Base-by-base conservation (phyloP, 768 basidiomycete genomes). In the Mycena rosella region DNA sequence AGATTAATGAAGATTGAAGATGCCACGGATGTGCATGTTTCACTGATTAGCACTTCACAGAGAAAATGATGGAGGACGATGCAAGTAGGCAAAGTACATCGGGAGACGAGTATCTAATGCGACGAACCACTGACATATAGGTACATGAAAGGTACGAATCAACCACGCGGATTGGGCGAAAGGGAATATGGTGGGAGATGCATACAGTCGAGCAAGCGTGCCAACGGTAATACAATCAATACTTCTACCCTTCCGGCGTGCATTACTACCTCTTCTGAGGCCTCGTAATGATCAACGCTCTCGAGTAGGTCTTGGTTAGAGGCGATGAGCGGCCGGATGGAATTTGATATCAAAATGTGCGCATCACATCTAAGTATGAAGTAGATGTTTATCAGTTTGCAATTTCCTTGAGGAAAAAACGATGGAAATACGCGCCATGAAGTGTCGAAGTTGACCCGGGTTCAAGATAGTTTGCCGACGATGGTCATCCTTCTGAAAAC, bases 1-100 rank as follows among this genome's bases (percentile, higher is more conserved):
- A 60, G 65, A 60, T 66, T 55, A 55, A 60, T 60, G 60, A 27
- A 44, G 3, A 57, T n/a, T n/a, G n/a, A 57, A 45, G 52, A 63
- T 38, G 48, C 30, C 58, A 60, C 24, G 32, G 22, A 22, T 26
- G 27, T 20, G 30, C 30, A 36, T 47, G 55, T 64, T 44, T 24
- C 47, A 51, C 63, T 64, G 54, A 36, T 63, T 38, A 54, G 36
- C 36, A 52, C 30, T 34, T 53, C 60, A 4, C 20, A 29, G 18
- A 53, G 27, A 7, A 22, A 13, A 30, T 36, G 36, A 32, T 53
- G 26, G 22, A 32, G 27, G 20, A 44, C n/a, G 22, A 32, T 34
- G 52, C 17, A 61, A 44, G 49, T 38, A 49, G 36, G 59, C 60
- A 61, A 51, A 18, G 11, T 22, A 20, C 58, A 42, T 51, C 17